These are phyloP conservation scores for Yamadazyma conglobata DNA, from an alignment of 1,139 yeast genomes.

Conservation along the genomic window DNA sequence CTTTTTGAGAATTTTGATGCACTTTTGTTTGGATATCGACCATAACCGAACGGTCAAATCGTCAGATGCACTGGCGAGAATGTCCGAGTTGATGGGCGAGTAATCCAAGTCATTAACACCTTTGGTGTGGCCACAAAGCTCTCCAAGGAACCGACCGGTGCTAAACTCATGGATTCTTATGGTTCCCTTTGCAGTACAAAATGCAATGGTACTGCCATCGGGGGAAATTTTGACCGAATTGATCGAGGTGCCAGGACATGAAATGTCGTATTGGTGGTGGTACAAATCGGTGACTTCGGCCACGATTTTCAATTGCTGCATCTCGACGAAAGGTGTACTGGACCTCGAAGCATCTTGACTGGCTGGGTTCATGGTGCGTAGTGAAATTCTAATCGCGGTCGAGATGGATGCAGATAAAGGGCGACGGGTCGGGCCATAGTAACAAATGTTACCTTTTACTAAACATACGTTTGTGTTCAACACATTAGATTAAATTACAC, in stretches of 20 bases:
- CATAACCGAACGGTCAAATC: conserved; percentile 75
- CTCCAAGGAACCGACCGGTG: conserved; percentile 23
- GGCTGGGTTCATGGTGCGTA: no score
- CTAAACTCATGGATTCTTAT: conserved; percentile 23
- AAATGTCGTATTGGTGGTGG: conserved; percentile 5
- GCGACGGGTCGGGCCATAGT: no score
- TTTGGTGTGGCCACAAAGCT: conserved; percentile 57
- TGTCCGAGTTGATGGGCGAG: conserved; percentile 66
- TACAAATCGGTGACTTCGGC: conserved; percentile 6
- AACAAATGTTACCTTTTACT: no score
- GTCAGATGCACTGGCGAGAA: conserved; percentile 82
- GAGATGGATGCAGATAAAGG: no score
- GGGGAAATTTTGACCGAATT: conserved; percentile 55
- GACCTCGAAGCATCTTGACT: no score
- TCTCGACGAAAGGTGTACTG: no score
- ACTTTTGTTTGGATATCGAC: conserved; percentile 50
- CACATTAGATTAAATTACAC: no score
- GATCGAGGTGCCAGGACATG: conserved; percentile 6
- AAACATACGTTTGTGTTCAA: no score
- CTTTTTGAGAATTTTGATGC: conserved; percentile 62
- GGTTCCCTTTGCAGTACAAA: conserved; percentile 36
- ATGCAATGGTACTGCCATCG: conserved; percentile 60
- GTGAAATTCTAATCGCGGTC: no score
- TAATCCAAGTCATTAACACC: conserved; percentile 73
- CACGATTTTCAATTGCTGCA: conserved; percentile 3